Conservation (phyloP, 2,329 filamentous ascomycete species). For the Boeremia lycopersici region DNA sequence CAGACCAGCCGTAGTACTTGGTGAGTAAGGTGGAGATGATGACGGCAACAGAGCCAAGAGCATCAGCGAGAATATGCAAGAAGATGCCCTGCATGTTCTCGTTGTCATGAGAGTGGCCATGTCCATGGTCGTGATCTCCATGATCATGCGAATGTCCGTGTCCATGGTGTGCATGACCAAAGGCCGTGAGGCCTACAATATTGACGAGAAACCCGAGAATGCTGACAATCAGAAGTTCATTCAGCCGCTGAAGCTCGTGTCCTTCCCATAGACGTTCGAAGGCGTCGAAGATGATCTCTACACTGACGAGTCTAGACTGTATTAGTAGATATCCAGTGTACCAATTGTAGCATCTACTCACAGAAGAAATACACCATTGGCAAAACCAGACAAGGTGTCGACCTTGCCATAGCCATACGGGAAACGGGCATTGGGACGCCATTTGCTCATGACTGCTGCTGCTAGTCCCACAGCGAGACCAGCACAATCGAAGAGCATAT, state of each 20-base stretch:
- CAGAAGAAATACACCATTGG: conserved; percentile 94
- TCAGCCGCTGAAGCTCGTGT: conserved; percentile 79
- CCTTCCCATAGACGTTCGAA: conserved; percentile 86
- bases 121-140: conserved; percentile 44
- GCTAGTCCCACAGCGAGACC: conserved; percentile 88
- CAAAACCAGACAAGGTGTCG: conserved; percentile 93
- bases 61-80: conserved; percentile 92
- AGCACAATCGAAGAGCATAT: conserved; percentile 99
- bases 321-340: conserved; percentile 16
- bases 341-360: conserved; percentile 50
- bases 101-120: conserved; percentile 72
- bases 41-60: conserved; percentile 90
- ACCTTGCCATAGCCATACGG: conserved; percentile 97
- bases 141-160: conserved; percentile 58
- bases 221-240: conserved; percentile 88
- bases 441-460: conserved; percentile 94
- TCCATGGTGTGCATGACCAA: conserved; percentile 65
- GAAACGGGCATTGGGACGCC: conserved; percentile 86
- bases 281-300: conserved; percentile 96
- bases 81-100: conserved; percentile 99
- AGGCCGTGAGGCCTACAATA: conserved; percentile 86
- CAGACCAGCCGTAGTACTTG: conserved; percentile 85
- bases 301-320: conserved; percentile 74
- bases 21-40: conserved; percentile 90
- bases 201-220: conserved; percentile 87